Evolutionary conservation across 192 early-diverging fungal genomes (phyloP), one percentile per base, ranked within the genome.

Genomic region (Podila epicladia): DNA sequence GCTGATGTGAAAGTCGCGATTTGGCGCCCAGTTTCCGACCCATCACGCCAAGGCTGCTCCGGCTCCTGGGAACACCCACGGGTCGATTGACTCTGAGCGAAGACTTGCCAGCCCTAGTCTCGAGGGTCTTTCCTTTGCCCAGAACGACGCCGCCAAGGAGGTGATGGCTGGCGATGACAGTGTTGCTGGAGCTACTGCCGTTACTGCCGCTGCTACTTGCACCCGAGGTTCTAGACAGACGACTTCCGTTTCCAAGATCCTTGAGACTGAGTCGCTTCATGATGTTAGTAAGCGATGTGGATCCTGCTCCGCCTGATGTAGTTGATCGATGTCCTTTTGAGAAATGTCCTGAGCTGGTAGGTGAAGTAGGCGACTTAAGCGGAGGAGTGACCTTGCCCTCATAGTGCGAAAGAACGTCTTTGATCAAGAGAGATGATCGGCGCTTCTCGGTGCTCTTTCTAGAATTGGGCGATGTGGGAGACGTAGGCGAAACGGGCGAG

Each of bases 231-330:
- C 71, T 64, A 60, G 77, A 65, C 1, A 65, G 31, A 50, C 71
- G 61, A 0, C 65, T 53, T 22, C 62, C 62, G 9, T 67, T 72
- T 2, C 69, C 66, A 12, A 51, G 1, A 22, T 80, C 71, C 32
- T 72, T 80, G 57, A 80, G 33, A 68, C 66, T 65, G 57, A 80
- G 61, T 7, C 77, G 64, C 59, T 69, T 73, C 28, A 72, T 68
- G 31, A 79, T 58, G 38, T 60, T 79, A 48, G 58, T 64, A 37
- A 73, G 41, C 4, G 69, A 49, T 22, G 77, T n/a, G 32, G 32
- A 20, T 0, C 12, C 32, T 20, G 35, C 11, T 1, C 59, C 59
- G 15, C n/a, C 20, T 2, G 63, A 50, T 5, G 60, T 12, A 7
- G 65, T 37, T 20, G 50, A 32, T 19, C 31, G 65, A 19, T 57